Evolutionary conservation across 371 early-diverging fungal genomes (phyloP).

Genomic region (Thermomucor indicae-seudaticae): DNA sequence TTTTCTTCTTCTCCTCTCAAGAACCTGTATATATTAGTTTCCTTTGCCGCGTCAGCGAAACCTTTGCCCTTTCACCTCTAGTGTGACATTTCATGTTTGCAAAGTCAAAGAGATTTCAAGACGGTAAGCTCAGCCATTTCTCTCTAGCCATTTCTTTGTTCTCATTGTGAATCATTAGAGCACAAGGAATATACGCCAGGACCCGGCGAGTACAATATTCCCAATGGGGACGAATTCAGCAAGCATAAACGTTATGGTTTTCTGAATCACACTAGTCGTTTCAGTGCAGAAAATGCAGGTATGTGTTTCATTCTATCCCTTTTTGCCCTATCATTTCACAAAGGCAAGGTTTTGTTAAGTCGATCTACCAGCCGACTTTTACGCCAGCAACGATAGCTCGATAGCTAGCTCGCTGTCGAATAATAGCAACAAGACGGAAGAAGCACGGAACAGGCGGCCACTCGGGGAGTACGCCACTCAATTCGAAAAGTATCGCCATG

Average conservation of each 20-base stretch:
- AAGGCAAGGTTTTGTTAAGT: background rate
- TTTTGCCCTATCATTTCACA: background rate
- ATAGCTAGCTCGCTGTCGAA: slow-evolving; percentile 16
- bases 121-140: slow-evolving; percentile 15
- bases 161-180: slow-evolving; percentile 6
- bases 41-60: background rate
- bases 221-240: slow-evolving; percentile 15
- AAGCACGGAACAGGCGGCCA: slow-evolving; percentile 14
- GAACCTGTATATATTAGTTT: too few species aligned
- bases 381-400: slow-evolving; percentile 9
- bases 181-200: slow-evolving; percentile 39
- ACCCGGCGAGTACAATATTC: slow-evolving; percentile 39
- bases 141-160: background rate
- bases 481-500: slow-evolving; percentile 24
- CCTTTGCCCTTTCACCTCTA: background rate
- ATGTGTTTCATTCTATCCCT: background rate
- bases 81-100: slow-evolving; percentile 26
- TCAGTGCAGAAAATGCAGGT: slow-evolving; percentile 17
- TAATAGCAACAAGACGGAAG: slow-evolving; percentile 23
- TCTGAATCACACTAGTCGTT: slow-evolving; percentile 24
- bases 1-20: background rate
- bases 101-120: slow-evolving; percentile 38
- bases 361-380: slow-evolving; percentile 9
- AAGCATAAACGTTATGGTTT: slow-evolving; percentile 28
- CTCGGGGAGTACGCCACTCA: slow-evolving; percentile 14